Base-by-base conservation (phyloP, 163 green algal species). In the Chlamydomonas reinhardtii region DNA sequence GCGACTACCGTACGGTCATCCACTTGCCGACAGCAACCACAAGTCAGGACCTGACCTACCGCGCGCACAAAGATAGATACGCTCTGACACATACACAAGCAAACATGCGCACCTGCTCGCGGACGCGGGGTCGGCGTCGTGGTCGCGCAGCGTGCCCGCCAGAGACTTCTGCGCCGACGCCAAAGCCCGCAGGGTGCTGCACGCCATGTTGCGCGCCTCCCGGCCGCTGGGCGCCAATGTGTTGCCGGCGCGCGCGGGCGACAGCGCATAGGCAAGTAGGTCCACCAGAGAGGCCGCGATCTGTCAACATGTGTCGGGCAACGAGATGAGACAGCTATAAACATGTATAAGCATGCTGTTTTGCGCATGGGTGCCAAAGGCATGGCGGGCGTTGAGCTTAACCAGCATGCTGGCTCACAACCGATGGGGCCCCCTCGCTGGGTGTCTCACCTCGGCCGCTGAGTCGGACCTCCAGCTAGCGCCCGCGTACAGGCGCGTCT, bases 401-500 rank as follows among this genome's bases (percentile, higher is more conserved):
- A n/a, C n/a, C n/a, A n/a, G n/a, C n/a, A n/a, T n/a, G n/a, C n/a
- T n/a, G n/a, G n/a, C n/a, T n/a, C n/a, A n/a, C n/a, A n/a, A n/a
- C n/a, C n/a, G n/a, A n/a, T n/a, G n/a, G n/a, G n/a, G n/a, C n/a
- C n/a, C n/a, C n/a, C n/a, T n/a, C n/a, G n/a, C n/a, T n/a, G n/a
- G n/a, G n/a, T n/a, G n/a, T n/a, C 48, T 56, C 79, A 85, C 79
- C 52, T 85, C 32, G 0, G 79, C 48, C 19, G 79, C 52, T 22
- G 68, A 85, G 52, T 72, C 52, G 68, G 4, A n/a, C 4, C 54
- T 22, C 79, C 79, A 85, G 35, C 52, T 85, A 32, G 68, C n/a
- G 0, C 62, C 68, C 16, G 32, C 24, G 68, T 64, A 85, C 31
- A 85, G 68, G 4, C 68, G 48, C 8, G 68, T 77, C 79, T 85